Evolutionary conservation across 2,329 filamentous ascomycete genomes (phyloP), one percentile per base, ranked within the genome.

Genomic region (Trichoderma koningiopsis): DNA sequence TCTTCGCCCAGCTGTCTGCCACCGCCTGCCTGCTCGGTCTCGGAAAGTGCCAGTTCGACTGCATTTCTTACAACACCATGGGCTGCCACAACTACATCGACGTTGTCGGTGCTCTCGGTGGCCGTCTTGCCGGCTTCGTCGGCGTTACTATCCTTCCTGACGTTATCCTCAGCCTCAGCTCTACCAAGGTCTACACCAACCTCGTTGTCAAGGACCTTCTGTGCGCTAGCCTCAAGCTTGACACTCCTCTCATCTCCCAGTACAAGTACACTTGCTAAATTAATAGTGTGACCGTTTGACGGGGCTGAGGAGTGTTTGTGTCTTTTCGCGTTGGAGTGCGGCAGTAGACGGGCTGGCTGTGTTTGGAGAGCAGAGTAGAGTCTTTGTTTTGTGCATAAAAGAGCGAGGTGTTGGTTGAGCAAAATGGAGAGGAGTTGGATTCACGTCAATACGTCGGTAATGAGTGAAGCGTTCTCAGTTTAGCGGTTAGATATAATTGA

Each of bases 51-150:
- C 73, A 76, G 71, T 76, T 75, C 68, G 79, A 81, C 76, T 81
- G 79, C 72, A 78, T 81, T 63, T 79, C 78, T 31, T 79, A 78
- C 74, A 79, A 76, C 74, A 72, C 76, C 73, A 75, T 78, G 74
- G 79, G 79, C 72, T 81, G 79, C 75, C 74, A 75, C 72, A 81
- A 81, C 78, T 77, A 77, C 75, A 73, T 81, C 52, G 78, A 81
- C 67, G 73, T 79, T 33, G 72, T 62, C 19, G 70, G 72, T 55
- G 52, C 43, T 4, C 70, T 68, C 11, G 72, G 72, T 31, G 74
- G 73, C 27, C 72, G 72, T 70, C 70, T 80, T 60, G 70, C 71
- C 52, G 76, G 74, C 40, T 72, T 79, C 53, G 69, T 74, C 47
- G 78, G 79, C 43, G 73, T 80, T 72, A 77, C 75, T 70, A 73